These are phyloP conservation scores for Diaporthe humulicola DNA, from an alignment of 2,329 filamentous ascomycete species.

Conservation along the genomic window DNA sequence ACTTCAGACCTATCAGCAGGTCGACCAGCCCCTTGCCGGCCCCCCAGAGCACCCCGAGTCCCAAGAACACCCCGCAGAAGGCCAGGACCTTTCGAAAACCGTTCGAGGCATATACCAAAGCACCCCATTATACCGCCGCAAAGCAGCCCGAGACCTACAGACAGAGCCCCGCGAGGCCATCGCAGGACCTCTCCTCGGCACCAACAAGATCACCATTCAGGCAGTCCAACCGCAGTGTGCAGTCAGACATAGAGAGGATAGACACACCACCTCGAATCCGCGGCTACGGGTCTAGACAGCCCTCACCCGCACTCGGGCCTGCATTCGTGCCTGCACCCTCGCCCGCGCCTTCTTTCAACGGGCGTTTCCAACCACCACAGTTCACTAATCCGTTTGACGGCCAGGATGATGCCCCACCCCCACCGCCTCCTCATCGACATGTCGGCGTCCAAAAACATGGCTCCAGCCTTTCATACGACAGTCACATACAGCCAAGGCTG, in stretches of 20 bases:
- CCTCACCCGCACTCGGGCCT: slow-evolving; percentile 50
- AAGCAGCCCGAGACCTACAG: slow-evolving; percentile 71
- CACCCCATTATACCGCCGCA: slow-evolving; percentile 74
- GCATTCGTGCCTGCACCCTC: slow-evolving; percentile 46
- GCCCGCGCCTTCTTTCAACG: slow-evolving; percentile 53
- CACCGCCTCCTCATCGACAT: slow-evolving; percentile 86
- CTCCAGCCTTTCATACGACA: slow-evolving; percentile 42
- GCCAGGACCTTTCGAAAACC: slow-evolving; percentile 75
- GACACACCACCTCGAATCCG: slow-evolving; percentile 49
- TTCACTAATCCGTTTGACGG: slow-evolving; percentile 48
- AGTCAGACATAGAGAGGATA: slow-evolving; percentile 45
- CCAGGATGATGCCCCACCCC: slow-evolving; percentile 78
- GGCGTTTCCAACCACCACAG: slow-evolving; percentile 43
- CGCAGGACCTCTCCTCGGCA: slow-evolving; percentile 49
- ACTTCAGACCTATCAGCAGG: slow-evolving; percentile 82
- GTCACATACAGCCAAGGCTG: slow-evolving; percentile 35
- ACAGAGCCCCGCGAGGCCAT: slow-evolving; percentile 53
- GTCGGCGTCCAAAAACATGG: slow-evolving; percentile 47
- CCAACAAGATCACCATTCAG: slow-evolving; percentile 15
- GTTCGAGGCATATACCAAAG: slow-evolving; percentile 76
- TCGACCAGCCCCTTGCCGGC: slow-evolving; percentile 70
- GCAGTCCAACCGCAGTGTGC: slow-evolving; percentile 38
- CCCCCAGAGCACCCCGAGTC: slow-evolving; percentile 65
- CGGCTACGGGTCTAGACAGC: slow-evolving; percentile 51
- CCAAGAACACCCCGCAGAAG: slow-evolving; percentile 69